Percentiles rank a stretch among this genome's conserved stretches.
phyloP scores from a whole-genome alignment of 495 filamentous ascomycete species.

The Penicillium macrosclerotiorum region DNA sequence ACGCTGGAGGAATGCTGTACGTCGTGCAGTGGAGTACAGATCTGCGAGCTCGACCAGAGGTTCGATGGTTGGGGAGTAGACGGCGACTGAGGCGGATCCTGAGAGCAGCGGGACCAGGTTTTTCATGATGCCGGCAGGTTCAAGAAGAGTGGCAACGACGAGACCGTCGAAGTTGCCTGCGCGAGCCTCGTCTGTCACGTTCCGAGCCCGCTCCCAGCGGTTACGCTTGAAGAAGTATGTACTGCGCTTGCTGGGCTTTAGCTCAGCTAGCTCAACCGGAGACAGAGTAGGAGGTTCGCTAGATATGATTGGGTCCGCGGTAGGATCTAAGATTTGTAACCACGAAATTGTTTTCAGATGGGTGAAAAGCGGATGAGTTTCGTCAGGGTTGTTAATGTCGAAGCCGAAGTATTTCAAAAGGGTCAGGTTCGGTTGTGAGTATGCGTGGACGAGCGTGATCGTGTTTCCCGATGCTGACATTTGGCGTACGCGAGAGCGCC shows the following conservation, averaged over 20 bases:
- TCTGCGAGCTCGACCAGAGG: constrained; percentile 73
- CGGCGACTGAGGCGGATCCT: constrained; percentile 79
- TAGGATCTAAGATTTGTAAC: constrained; percentile 81
- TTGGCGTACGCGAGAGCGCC: constrained; percentile 25
- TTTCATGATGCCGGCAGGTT: constrained; percentile 70
- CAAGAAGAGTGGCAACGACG: constrained; percentile 76
- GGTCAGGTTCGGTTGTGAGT: constrained; percentile 83
- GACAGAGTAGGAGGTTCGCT: constrained; percentile 54
- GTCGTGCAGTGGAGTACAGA: constrained; percentile 70
- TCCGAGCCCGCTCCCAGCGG: constrained; percentile 66
- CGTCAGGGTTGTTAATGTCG: constrained; percentile 63
- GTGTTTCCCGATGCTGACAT: constrained; percentile 69
- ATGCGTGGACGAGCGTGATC: constrained; percentile 82
- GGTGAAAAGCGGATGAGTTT: constrained; percentile 73
- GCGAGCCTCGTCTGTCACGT: constrained; percentile 69
- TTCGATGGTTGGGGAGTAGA: constrained; percentile 79
- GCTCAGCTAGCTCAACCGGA: constrained; percentile 52
- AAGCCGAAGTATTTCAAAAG: constrained; percentile 85
- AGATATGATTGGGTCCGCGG: constrained; percentile 65
- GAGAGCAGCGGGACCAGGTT: constrained; percentile 72
- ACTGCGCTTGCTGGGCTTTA: constrained; percentile 75
- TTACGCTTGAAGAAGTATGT: constrained; percentile 82
- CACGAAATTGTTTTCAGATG: constrained; percentile 83
- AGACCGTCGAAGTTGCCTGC: constrained; percentile 80
- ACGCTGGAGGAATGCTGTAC: constrained; percentile 64